These are phyloP conservation scores for Venustampulla echinocandica DNA, from an alignment of 495 filamentous ascomycete species.

Conservation along the genomic window DNA sequence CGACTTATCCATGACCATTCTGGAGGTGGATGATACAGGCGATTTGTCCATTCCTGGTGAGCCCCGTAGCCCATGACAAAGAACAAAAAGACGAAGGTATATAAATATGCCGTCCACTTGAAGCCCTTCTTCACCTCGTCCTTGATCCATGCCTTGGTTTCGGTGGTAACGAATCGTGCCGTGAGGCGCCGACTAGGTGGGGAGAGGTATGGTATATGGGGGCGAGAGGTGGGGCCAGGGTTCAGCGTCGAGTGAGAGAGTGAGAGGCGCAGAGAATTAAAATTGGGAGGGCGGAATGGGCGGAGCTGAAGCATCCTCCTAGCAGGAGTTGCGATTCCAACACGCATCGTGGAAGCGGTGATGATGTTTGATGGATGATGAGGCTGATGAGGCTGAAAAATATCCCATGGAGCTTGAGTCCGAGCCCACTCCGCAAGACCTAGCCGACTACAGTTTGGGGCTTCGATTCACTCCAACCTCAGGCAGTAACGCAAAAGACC, in stretches of 20 bases:
- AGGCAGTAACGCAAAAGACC: too few relatives aligned
- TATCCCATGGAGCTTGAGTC: too few relatives aligned
- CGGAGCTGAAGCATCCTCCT: slow-evolving; percentile 18
- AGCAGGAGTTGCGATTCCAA: slow-evolving; percentile 14
- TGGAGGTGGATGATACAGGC: slow-evolving; percentile 60
- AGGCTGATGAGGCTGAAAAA: not conserved
- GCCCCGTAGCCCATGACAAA: slow-evolving; percentile 47
- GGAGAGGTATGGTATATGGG: slow-evolving; percentile 72
- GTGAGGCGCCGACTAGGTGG: slow-evolving; percentile 41
- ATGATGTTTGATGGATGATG: slow-evolving; percentile 3
- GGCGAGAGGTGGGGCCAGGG: slow-evolving; percentile 36
- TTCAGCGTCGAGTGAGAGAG: slow-evolving; percentile 20
- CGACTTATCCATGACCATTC: slow-evolving; percentile 65
- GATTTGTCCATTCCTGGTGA: slow-evolving; percentile 61
- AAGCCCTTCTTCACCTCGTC: slow-evolving; percentile 50
- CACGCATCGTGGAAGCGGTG: slow-evolving; percentile 11
- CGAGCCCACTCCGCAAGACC: too few relatives aligned
- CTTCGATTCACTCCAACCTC: too few relatives aligned
- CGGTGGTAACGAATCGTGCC: slow-evolving; percentile 67
- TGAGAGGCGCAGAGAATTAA: not conserved
- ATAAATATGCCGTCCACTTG: slow-evolving; percentile 51
- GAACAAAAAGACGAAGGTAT: slow-evolving; percentile 43
- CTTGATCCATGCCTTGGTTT: slow-evolving; percentile 58
- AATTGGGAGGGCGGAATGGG: slow-evolving; percentile 19
- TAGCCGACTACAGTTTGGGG: too few relatives aligned